Evolutionary conservation across 176 grass and related monocot species (phyloP), one percentile per base, ranked within the genome.

Genomic region (Eragrostis nindensis): DNA sequence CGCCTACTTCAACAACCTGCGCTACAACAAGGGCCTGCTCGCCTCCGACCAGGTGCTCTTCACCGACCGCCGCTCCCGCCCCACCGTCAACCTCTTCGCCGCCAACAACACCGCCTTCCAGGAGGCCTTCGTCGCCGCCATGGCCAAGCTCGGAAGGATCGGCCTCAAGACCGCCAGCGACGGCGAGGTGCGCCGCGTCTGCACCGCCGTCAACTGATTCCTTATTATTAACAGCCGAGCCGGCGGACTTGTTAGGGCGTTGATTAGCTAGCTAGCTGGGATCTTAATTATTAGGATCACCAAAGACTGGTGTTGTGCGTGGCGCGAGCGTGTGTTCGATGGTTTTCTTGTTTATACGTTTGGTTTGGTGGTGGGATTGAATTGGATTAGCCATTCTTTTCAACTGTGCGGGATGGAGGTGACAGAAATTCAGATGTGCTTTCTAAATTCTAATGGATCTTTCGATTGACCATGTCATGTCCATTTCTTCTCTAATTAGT

Each of bases 1-100:
- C 76, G 78, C 79, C 70, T 96, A 96, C 88, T 96, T 90, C 64
- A 78, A 89, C 87, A 96, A 92, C 84, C 85, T 96, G 40, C 87
- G 89, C 1, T 87, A 82, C 73, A 85, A 88, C 77, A 92, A 87
- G 88, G 93, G 93, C 64, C 70, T 96, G 69, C 73, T 96, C 38
- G 90, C 90, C 75, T 96, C 93, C 36, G 93, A 96, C 80, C 90
- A 92, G 78, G 65, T 90, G 25, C 67, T 96, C 50, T 92, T 92
- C 81, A 88, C 87, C 39, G 93, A 96, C 81, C 74, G 75, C 70
- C 87, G 93, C 15, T 92, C 93, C 2, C 82, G 93, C 6, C 78
- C 75, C 65, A 86, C 80, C 16, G 93, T 96, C 60, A 90, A 96
- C 78, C 46, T 56, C 87, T 96, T 92, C 75, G 90, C 93, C 18